A percentile compares a stretch with the other conserved stretches of the same genome.
Evolutionary conservation across 495 filamentous ascomycete species (phyloP).

Genomic region (Peziza echinospora): DNA sequence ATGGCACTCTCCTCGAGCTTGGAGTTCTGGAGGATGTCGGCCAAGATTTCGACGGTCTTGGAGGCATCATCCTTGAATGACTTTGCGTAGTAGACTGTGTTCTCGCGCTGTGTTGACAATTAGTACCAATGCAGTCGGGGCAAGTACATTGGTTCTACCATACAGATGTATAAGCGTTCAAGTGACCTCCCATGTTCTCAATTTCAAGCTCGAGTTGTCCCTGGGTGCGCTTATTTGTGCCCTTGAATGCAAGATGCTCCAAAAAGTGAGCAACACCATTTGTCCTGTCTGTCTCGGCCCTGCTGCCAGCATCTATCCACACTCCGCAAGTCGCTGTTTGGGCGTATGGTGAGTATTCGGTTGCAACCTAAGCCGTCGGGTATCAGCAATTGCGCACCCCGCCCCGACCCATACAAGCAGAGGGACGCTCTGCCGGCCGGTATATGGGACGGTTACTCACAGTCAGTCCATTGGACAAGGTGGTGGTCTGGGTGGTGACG

Average conservation of each 20-base stretch:
- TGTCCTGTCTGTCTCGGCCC: conserved; percentile 93
- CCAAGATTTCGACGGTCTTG: conserved; percentile 85
- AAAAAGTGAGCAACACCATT: conserved; percentile 99
- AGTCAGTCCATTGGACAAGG: conserved; percentile 88
- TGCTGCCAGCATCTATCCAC: conserved; percentile 97
- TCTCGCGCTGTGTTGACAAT: conserved; percentile 49
- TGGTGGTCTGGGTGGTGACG: conserved; percentile 78
- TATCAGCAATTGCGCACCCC: neutral
- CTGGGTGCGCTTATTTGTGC: conserved; percentile 78
- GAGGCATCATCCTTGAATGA: conserved; percentile 94
- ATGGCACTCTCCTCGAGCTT: conserved; percentile 84
- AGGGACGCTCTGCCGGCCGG: conserved; percentile 20
- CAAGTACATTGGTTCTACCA: conserved; percentile 18
- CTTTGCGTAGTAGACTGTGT: conserved; percentile 99
- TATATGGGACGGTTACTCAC: conserved; percentile 34
- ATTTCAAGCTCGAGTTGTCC: conserved; percentile 97
- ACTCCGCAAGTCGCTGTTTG: conserved; percentile 97
- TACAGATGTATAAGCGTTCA: conserved; percentile 99
- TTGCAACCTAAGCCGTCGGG: conserved; percentile 51
- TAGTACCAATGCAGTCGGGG: neutral
- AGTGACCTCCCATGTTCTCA: conserved; percentile 98
- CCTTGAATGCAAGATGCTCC: conserved; percentile 99
- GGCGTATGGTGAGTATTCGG: conserved; percentile 93
- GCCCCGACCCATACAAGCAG: conserved; percentile 10
- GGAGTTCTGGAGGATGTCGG: conserved; percentile 97